Conservation (phyloP, 768 basidiomycete genomes). For the Boletus eberwhitei region DNA sequence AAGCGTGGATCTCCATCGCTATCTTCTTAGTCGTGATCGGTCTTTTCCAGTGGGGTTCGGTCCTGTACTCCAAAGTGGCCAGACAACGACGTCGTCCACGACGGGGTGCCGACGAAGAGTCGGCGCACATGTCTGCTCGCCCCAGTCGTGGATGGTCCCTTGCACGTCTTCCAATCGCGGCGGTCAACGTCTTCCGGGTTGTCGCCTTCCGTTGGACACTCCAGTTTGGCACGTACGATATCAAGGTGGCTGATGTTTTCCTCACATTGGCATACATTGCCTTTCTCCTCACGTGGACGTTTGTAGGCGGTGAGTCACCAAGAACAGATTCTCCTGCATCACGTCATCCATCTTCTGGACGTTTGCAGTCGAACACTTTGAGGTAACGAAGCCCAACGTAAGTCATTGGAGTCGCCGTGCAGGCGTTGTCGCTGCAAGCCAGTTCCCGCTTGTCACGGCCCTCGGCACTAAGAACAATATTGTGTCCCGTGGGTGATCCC, state of each 20-base stretch:
- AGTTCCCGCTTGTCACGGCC: constrained; percentile 42
- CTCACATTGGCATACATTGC: constrained; percentile 47
- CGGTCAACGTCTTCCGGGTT: constrained; percentile 44
- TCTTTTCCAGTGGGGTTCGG: constrained; percentile 26
- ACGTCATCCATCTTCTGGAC: neutral
- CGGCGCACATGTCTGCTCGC: neutral
- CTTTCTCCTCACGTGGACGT: constrained; percentile 41
- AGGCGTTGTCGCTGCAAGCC: constrained; percentile 32
- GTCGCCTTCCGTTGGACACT: constrained; percentile 48
- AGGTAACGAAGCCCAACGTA: constrained; percentile 9
- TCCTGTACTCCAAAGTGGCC: constrained; percentile 20
- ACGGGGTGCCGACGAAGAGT: constrained; percentile 15
- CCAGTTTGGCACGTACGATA: constrained; percentile 41
- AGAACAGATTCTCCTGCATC: neutral
- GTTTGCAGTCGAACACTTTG: neutral
- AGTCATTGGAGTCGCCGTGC: constrained; percentile 30
- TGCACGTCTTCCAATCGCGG: constrained; percentile 35
- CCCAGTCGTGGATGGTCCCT: constrained; percentile 36
- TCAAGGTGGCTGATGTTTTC: constrained; percentile 40
- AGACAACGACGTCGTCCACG: neutral
- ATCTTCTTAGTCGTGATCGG: constrained; percentile 19
- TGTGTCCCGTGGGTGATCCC: constrained; percentile 33
- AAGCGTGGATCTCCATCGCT: constrained; percentile 18
- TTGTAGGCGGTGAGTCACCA: constrained; percentile 42
- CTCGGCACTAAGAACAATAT: constrained; percentile 51